Conservation (phyloP, 2,329 filamentous ascomycete genomes). For the Exophiala calicioides region DNA sequence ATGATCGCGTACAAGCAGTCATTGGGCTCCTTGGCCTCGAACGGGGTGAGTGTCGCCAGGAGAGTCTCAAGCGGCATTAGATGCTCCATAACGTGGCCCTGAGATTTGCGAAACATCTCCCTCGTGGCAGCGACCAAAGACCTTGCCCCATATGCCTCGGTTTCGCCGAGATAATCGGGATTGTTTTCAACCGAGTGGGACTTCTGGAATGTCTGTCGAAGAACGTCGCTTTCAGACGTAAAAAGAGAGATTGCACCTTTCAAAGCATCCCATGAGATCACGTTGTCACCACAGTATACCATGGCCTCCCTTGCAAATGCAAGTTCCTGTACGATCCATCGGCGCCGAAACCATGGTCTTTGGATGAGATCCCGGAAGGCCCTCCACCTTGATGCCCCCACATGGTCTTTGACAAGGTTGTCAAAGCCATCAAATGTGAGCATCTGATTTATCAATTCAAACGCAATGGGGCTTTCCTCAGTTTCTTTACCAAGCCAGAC, state of each 20-base stretch:
- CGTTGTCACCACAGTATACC: slow-evolving; percentile 11
- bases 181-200: slow-evolving; percentile 4
- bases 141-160: slow-evolving; percentile 25
- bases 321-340: slow-evolving; percentile 22
- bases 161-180: slow-evolving; percentile 20
- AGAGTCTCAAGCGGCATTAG: slow-evolving; percentile 31
- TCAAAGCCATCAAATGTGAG: slow-evolving; percentile 21
- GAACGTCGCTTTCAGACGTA: neutral
- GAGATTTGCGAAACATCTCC: slow-evolving; percentile 28
- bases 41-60: slow-evolving; percentile 25
- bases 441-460: slow-evolving; percentile 19
- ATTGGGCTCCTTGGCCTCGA: slow-evolving; percentile 21
- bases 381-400: slow-evolving; percentile 12
- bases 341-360: slow-evolving; percentile 9
- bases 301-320: slow-evolving; percentile 7
- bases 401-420: slow-evolving; percentile 1
- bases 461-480: slow-evolving; percentile 13
- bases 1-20: slow-evolving; percentile 26
- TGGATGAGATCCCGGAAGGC: slow-evolving; percentile 18
- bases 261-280: slow-evolving; percentile 10
- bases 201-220: slow-evolving; percentile 1
- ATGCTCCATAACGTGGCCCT: slow-evolving; percentile 27
- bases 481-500: slow-evolving; percentile 16
- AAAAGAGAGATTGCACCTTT: slow-evolving; percentile 10
- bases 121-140: slow-evolving; percentile 27